Conservation (phyloP, 2,329 filamentous ascomycete species). For the Aspergillus tanneri region DNA sequence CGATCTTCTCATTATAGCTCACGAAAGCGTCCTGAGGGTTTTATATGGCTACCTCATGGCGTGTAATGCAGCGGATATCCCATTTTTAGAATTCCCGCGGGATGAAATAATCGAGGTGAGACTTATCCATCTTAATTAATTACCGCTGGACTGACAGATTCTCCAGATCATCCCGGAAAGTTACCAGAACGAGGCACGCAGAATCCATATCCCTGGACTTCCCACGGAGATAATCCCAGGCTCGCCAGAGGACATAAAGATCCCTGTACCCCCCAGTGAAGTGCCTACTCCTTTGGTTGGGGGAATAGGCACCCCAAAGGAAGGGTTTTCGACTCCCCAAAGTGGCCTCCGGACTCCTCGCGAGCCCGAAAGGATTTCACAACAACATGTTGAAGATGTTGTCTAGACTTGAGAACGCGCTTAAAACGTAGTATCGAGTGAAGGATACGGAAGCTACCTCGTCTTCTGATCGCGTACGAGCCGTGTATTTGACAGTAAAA, state of each 20-base stretch:
- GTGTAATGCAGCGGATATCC: slow-evolving; percentile 92
- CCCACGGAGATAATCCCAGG: slow-evolving; percentile 67
- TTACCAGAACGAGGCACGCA: slow-evolving; percentile 93
- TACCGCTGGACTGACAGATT: slow-evolving; percentile 16
- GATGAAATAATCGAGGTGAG: slow-evolving; percentile 91
- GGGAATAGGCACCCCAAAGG: slow-evolving; percentile 41
- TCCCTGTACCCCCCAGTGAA: slow-evolving; percentile 66
- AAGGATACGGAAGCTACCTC: neutral
- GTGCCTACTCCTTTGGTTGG: slow-evolving; percentile 46
- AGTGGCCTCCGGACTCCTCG: slow-evolving; percentile 43
- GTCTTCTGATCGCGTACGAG: neutral
- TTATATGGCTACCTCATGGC: slow-evolving; percentile 98
- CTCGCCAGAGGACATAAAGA: slow-evolving; percentile 77
- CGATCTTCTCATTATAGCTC: slow-evolving; percentile 95
- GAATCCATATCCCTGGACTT: slow-evolving; percentile 76
- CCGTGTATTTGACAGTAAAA: slow-evolving; percentile 4
- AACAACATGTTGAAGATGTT: slow-evolving; percentile 48
- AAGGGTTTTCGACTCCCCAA: slow-evolving; percentile 45
- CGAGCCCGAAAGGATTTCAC: slow-evolving; percentile 45
- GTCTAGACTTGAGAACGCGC: slow-evolving; percentile 29
- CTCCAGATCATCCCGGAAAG: slow-evolving; percentile 86
- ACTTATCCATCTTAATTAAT: neutral
- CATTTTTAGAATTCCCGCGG: slow-evolving; percentile 86
- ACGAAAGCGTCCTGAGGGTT: slow-evolving; percentile 95
- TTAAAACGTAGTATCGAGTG: slow-evolving; percentile 5